A percentile compares a stretch with the other conserved stretches of the same genome.
Evolutionary conservation across 371 early-diverging fungal species (phyloP).

Genomic region (Lichtheimia hyalospora): DNA sequence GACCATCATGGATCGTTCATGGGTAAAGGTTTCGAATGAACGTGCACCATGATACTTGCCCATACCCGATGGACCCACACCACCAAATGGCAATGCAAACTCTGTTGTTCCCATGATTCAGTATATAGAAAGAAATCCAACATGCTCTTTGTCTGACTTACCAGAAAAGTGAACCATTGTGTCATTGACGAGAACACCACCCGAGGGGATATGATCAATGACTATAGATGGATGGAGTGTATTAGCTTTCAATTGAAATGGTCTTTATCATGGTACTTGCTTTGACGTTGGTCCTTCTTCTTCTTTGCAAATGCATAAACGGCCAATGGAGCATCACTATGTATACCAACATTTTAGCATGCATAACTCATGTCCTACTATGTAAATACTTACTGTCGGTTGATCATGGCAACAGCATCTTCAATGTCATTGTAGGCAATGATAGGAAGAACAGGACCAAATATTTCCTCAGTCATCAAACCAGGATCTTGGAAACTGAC

Average conservation of each 20-base stretch:
- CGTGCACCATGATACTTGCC: conserved; percentile 84
- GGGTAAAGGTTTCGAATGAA: conserved; percentile 78
- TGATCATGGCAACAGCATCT: conserved; percentile 24
- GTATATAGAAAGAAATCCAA: background rate
- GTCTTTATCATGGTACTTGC: conserved; percentile 13
- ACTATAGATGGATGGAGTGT: conserved; percentile 27
- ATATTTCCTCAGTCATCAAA: conserved; percentile 54
- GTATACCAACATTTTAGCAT: background rate
- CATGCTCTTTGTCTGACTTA: conserved; percentile 16
- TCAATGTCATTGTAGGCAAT: conserved; percentile 19
- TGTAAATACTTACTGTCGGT: conserved; percentile 18
- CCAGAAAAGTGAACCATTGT: conserved; percentile 65
- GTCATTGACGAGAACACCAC: conserved; percentile 82
- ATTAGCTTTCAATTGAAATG: background rate
- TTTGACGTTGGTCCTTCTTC: conserved; percentile 25
- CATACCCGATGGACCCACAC: conserved; percentile 87
- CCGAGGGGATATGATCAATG: conserved; percentile 68
- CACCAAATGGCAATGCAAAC: conserved; percentile 86
- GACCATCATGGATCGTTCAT: conserved; percentile 59
- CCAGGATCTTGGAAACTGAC: conserved; percentile 19
- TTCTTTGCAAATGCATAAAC: conserved; percentile 64
- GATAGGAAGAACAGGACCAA: conserved; percentile 82
- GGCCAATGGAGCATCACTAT: conserved; percentile 71
- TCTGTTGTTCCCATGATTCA: conserved; percentile 25
- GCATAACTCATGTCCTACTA: conserved; percentile 43